phyloP scores from a whole-genome alignment of 1,139 yeast genomes.

The Hansenula lynferdii region DNA sequence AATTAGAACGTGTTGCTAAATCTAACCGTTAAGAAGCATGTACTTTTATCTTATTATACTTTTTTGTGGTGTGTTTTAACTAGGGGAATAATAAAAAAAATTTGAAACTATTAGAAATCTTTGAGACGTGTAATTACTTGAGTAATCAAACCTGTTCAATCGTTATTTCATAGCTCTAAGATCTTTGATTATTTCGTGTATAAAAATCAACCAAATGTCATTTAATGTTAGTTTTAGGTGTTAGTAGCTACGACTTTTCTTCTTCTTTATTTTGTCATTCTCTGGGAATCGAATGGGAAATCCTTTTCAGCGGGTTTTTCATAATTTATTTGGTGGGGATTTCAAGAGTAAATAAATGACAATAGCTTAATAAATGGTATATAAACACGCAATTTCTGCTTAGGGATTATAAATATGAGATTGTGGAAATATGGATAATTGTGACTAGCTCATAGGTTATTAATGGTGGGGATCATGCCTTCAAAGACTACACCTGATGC shows the following conservation, averaged over 20 bases:
- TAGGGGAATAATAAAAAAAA: background rate
- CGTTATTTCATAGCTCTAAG: too few species aligned
- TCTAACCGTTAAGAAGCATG: conserved; percentile 85
- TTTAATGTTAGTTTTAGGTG: background rate
- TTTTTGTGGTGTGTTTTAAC: conserved; percentile 2
- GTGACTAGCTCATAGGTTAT: too few species aligned
- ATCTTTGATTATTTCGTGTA: conserved; percentile 1
- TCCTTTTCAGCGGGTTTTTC: background rate
- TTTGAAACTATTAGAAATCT: too few species aligned
- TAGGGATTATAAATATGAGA: too few species aligned
- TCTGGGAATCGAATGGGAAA: background rate
- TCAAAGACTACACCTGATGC: background rate
- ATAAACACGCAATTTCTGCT: too few species aligned
- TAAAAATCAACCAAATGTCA: background rate
- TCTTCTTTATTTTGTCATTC: too few species aligned
- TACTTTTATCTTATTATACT: conserved; percentile 1
- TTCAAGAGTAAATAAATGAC: background rate
- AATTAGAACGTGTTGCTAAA: conserved; percentile 99
- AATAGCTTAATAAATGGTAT: too few species aligned
- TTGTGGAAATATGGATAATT: too few species aligned
- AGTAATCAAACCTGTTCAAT: too few species aligned
- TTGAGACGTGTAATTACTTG: too few species aligned
- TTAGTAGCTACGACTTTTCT: background rate
- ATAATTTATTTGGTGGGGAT: conserved; percentile 2
- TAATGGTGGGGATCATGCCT: background rate